Base-by-base conservation (phyloP, 164 flowering plant genomes). In the Warburgia ugandensis region DNA sequence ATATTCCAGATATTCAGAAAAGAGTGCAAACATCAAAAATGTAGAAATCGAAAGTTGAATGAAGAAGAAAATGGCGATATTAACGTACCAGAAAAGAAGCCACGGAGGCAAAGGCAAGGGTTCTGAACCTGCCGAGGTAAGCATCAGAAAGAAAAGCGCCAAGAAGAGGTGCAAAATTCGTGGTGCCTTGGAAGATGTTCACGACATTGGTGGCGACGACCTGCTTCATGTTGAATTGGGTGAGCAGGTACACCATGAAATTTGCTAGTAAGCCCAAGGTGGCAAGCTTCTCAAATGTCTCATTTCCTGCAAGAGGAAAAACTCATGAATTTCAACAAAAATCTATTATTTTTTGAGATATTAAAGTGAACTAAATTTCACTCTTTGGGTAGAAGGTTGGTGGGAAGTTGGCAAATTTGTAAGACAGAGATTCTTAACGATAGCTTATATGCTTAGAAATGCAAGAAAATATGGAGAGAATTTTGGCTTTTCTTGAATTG, bases 301-400 rank as follows among this genome's bases (percentile, higher is more conserved):
- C 95, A 46, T 85, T 89, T 23, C 95, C 89, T 87, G 72, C 46
- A 63, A n/a, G n/a, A n/a, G n/a, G n/a, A n/a, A n/a, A n/a, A n/a
- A n/a, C n/a, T n/a, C n/a, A n/a, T n/a, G n/a, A n/a, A n/a, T n/a
- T n/a, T n/a, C n/a, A n/a, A n/a, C n/a, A n/a, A n/a, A n/a, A n/a
- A n/a, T n/a, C n/a, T n/a, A n/a, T n/a, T n/a, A n/a, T n/a, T n/a
- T n/a, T n/a, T n/a, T n/a, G n/a, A n/a, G n/a, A n/a, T n/a, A n/a
- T n/a, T n/a, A n/a, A n/a, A n/a, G n/a, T n/a, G n/a, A n/a, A n/a
- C n/a, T n/a, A n/a, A n/a, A n/a, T n/a, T n/a, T n/a, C n/a, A n/a
- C n/a, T n/a, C n/a, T n/a, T n/a, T n/a, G n/a, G n/a, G n/a, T n/a
- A n/a, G n/a, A n/a, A n/a, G n/a, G n/a, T n/a, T n/a, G n/a, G n/a